phyloP scores from a whole-genome alignment of 2,329 filamentous ascomycete genomes.

The Teratosphaeria pseudoeucalypti region DNA sequence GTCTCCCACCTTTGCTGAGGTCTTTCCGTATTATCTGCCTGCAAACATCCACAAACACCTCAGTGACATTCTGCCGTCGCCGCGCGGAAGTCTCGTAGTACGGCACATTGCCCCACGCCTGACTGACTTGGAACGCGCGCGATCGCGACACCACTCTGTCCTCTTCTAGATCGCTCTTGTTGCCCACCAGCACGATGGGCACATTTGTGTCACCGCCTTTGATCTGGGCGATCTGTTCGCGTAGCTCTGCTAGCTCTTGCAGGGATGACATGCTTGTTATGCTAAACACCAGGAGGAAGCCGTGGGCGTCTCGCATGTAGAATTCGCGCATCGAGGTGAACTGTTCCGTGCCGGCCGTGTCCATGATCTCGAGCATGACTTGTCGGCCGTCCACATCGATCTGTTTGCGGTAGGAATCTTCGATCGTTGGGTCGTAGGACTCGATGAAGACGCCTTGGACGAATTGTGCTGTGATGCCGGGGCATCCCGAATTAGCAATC shows the following conservation, averaged over 20 bases:
- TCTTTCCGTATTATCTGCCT: slow-evolving; percentile 29
- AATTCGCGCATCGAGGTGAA: slow-evolving; percentile 59
- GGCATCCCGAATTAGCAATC: neutral
- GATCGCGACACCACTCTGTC: slow-evolving; percentile 68
- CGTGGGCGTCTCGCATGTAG: slow-evolving; percentile 89
- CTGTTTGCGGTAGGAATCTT: slow-evolving; percentile 51
- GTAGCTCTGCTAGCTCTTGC: slow-evolving; percentile 66
- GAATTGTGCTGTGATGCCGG: slow-evolving; percentile 62
- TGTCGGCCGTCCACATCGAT: slow-evolving; percentile 76
- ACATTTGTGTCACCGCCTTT: slow-evolving; percentile 61
- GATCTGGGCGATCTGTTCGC: slow-evolving; percentile 83
- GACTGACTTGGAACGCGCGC: slow-evolving; percentile 73
- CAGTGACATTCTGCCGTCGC: slow-evolving; percentile 76
- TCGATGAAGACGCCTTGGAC: slow-evolving; percentile 93
- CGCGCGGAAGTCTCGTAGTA: slow-evolving; percentile 87
- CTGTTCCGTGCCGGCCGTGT: slow-evolving; percentile 85
- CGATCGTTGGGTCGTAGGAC: slow-evolving; percentile 53
- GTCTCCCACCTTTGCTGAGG: slow-evolving; percentile 11
- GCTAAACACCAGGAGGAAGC: slow-evolving; percentile 84
- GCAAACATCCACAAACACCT: slow-evolving; percentile 54
- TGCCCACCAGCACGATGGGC: slow-evolving; percentile 80
- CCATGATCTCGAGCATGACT: slow-evolving; percentile 82
- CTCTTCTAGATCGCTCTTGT: slow-evolving; percentile 84
- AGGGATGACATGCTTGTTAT: slow-evolving; percentile 81
- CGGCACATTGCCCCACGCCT: slow-evolving; percentile 73